phyloP scores from a whole-genome alignment of 2,329 filamentous ascomycete species.

The Chaetomium olivaceum region DNA sequence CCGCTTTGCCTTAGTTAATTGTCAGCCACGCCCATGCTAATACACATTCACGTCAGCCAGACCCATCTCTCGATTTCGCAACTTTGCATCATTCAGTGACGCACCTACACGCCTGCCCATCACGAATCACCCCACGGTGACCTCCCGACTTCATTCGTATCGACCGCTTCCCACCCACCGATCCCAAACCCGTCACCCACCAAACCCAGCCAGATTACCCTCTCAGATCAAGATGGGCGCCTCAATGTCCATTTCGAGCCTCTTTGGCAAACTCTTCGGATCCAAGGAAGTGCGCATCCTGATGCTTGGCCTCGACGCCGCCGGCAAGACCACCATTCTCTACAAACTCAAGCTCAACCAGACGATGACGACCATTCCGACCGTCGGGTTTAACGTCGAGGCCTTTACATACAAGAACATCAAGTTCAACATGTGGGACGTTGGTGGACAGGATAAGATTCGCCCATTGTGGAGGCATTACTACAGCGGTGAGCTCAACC shows the following conservation, averaged over 20 bases:
- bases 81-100: neutral
- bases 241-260: constrained; percentile 76
- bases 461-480: constrained; percentile 96
- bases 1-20: neutral
- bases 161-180: neutral
- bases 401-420: constrained; percentile 99
- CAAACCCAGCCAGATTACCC: constrained; percentile 14
- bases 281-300: constrained; percentile 98
- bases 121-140: neutral
- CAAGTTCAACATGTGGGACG: constrained; percentile 99
- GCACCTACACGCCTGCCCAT: neutral
- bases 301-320: constrained; percentile 96
- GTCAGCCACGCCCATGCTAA: constrained; percentile 7
- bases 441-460: constrained; percentile 98
- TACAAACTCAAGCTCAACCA: constrained; percentile 99
- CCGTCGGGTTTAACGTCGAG: constrained; percentile 98
- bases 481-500: constrained; percentile 66
- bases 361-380: constrained; percentile 97
- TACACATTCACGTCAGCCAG: neutral
- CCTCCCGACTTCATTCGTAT: neutral
- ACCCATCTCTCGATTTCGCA: neutral
- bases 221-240: constrained; percentile 72
- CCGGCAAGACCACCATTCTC: constrained; percentile 97
- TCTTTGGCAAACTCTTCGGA: constrained; percentile 98
- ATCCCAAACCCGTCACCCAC: neutral